Evolutionary conservation across 768 basidiomycete genomes (phyloP).

Genomic region (Lactarius hatsudake): DNA sequence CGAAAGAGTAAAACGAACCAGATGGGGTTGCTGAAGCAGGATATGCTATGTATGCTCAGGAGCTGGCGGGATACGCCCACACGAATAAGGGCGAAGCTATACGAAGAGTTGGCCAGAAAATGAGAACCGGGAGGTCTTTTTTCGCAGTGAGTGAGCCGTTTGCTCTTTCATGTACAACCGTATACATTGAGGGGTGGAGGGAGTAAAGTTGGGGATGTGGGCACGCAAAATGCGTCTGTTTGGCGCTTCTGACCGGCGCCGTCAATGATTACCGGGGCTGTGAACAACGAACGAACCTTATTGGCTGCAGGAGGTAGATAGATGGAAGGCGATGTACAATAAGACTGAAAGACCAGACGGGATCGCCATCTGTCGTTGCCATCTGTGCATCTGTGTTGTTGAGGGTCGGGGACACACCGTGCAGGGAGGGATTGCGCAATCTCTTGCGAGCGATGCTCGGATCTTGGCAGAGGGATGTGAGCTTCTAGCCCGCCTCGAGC

Average conservation of each 20-base stretch:
- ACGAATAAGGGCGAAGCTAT: background rate
- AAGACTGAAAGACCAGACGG: background rate
- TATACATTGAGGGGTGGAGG: background rate
- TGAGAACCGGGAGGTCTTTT: background rate
- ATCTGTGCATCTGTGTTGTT: background rate
- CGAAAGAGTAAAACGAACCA: background rate
- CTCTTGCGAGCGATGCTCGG: conserved; percentile 1
- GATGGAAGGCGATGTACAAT: background rate
- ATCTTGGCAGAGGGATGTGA: background rate
- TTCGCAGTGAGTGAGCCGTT: background rate
- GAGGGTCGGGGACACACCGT: background rate
- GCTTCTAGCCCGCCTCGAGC: conserved; percentile 18
- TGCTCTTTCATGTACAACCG: background rate
- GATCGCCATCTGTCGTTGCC: background rate
- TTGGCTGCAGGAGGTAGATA: background rate
- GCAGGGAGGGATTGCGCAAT: background rate
- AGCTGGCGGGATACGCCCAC: background rate
- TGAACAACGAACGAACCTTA: conserved; percentile 4
- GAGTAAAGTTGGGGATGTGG: background rate
- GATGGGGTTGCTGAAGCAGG: background rate
- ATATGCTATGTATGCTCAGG: background rate
- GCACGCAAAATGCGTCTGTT: background rate
- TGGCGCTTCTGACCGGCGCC: conserved; percentile 6
- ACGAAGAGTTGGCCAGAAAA: background rate
- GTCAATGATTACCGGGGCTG: conserved; percentile 1